phyloP scores from a whole-genome alignment of 2,329 filamentous ascomycete genomes.

The Helotiales sp. region DNA sequence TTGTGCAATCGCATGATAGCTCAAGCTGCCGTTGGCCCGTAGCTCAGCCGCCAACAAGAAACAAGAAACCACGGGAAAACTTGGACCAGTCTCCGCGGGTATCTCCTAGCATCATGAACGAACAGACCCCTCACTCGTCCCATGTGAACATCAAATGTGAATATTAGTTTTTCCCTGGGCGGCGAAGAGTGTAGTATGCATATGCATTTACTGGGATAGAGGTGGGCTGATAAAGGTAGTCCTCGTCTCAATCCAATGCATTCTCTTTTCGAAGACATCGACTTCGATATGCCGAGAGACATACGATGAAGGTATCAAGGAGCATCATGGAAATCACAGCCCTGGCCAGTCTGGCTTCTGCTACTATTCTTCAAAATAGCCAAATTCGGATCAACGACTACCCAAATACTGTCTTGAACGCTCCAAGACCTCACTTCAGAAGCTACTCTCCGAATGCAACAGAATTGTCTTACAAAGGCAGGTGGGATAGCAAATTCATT shows the following conservation, averaged over 20 bases:
- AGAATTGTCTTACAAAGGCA: slow-evolving; percentile 61
- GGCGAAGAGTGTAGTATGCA: background rate
- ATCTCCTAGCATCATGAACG: background rate
- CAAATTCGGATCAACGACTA: slow-evolving; percentile 44
- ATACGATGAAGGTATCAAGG: background rate
- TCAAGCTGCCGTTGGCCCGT: no score
- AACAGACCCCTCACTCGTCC: background rate
- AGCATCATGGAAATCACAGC: background rate
- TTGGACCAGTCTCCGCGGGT: background rate
- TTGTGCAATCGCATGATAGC: no score
- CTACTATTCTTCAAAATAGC: slow-evolving; percentile 33
- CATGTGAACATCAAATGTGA: background rate
- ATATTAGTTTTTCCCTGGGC: background rate
- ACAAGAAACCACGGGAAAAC: background rate
- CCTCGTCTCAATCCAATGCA: background rate
- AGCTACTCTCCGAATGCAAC: slow-evolving; percentile 51
- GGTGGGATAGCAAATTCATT: slow-evolving; percentile 60
- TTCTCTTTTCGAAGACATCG: background rate
- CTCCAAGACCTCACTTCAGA: slow-evolving; percentile 41
- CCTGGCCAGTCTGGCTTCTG: slow-evolving; percentile 9
- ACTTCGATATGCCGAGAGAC: background rate
- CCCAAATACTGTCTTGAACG: slow-evolving; percentile 41
- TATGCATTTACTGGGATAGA: background rate
- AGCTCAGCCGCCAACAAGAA: no score
- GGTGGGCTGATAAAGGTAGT: background rate